These are phyloP conservation scores for Cryptosporidium ryanae DNA, from an alignment of 169 alveolate genomes.

Conservation along the genomic window DNA sequence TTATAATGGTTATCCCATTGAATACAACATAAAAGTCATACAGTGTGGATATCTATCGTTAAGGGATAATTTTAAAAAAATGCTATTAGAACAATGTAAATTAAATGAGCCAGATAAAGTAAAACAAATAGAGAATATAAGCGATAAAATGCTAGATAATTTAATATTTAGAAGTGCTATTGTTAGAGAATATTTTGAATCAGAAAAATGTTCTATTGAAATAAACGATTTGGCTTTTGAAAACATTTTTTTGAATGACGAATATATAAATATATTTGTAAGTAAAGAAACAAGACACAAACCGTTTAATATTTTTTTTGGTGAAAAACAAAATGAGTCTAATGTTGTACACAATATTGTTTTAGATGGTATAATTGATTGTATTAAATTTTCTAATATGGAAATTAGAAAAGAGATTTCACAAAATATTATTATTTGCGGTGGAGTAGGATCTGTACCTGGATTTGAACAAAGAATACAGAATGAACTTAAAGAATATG, in stretches of 20 bases:
- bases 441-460: conserved; percentile 38
- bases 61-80: conserved; percentile 15
- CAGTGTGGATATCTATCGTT: conserved; percentile 25
- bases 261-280: conserved; percentile 18
- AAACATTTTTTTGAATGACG: neutral
- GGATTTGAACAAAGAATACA: conserved; percentile 58
- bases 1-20: conserved; percentile 48
- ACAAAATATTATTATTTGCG: conserved; percentile 58
- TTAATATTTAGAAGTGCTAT: conserved; percentile 48
- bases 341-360: conserved; percentile 19
- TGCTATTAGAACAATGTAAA: conserved; percentile 24
- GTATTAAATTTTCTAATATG: conserved; percentile 7
- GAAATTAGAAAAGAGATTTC: conserved; percentile 50
- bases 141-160: conserved; percentile 26
- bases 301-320: conserved; percentile 64
- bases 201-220: neutral
- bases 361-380: conserved; percentile 44
- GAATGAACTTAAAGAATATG: conserved; percentile 1
- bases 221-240: conserved; percentile 43
- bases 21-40: conserved; percentile 7
- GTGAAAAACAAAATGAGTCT: neutral
- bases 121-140: neutral
- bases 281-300: conserved; percentile 20
- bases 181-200: conserved; percentile 7
- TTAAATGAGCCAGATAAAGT: conserved; percentile 18